Conservation (phyloP, 257 asterid species). For the Buddleja alternifolia region DNA sequence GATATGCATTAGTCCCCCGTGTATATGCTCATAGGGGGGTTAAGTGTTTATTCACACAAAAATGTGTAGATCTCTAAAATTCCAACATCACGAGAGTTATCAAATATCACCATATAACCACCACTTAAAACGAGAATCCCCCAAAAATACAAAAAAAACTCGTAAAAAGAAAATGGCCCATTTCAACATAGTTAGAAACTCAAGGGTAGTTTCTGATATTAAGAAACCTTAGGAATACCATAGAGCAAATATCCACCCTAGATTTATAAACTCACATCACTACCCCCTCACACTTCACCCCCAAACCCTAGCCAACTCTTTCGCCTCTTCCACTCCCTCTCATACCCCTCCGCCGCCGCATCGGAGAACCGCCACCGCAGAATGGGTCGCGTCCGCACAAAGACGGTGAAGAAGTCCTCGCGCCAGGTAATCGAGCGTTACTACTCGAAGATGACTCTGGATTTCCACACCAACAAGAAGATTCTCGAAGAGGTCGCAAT, state of each 20-base stretch:
- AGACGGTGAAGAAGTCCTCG: conserved; percentile 76
- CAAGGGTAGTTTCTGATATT: background rate
- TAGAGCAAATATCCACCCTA: background rate
- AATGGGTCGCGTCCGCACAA: conserved; percentile 82
- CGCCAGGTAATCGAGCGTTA: conserved; percentile 68
- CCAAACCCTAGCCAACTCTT: conserved; percentile 32
- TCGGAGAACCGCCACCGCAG: conserved; percentile 22
- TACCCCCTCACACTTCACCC: background rate
- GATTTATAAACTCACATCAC: conserved; percentile 3
- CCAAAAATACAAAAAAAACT: no score
- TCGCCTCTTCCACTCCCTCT: background rate
- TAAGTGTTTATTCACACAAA: no score
- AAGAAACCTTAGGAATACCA: background rate
- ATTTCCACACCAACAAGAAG: conserved; percentile 78
- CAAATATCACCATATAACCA: no score
- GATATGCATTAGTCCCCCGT: no score
- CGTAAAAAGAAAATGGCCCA: no score
- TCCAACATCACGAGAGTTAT: no score
- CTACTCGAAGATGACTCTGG: conserved; percentile 65
- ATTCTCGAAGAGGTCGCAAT: conserved; percentile 67
- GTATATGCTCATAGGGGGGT: no score
- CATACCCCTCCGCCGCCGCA: conserved; percentile 13
- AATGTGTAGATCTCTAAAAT: no score
- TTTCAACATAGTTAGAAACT: background rate
- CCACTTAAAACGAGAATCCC: no score